A percentile compares a stretch with the other conserved stretches of the same genome.
Evolutionary conservation across 768 basidiomycete genomes (phyloP).

Genomic region (Leucosporidium scottii): DNA sequence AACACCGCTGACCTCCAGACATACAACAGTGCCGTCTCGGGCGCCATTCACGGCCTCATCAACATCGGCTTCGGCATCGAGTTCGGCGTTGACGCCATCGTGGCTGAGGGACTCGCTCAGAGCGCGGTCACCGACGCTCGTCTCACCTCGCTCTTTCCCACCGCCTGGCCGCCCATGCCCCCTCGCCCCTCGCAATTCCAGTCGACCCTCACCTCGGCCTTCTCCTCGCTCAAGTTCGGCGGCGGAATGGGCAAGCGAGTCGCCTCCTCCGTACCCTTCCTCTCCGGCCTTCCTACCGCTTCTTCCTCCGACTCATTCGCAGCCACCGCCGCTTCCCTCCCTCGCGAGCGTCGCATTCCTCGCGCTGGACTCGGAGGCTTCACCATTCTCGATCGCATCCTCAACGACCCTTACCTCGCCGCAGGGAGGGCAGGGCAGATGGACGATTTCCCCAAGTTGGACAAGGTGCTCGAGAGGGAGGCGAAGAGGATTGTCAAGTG

Average conservation of each 20-base stretch:
- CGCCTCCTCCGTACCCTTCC: slow-evolving; percentile 1
- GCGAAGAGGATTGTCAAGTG: slow-evolving; percentile 17
- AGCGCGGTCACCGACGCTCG: slow-evolving; percentile 27
- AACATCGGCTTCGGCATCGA: slow-evolving; percentile 38
- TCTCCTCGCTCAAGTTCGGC: slow-evolving; percentile 16
- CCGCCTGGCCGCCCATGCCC: slow-evolving; percentile 28
- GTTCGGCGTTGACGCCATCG: slow-evolving; percentile 33
- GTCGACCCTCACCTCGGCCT: slow-evolving; percentile 23
- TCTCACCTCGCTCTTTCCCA: slow-evolving; percentile 23
- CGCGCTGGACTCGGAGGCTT: slow-evolving; percentile 33
- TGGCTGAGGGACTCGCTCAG: slow-evolving; percentile 37
- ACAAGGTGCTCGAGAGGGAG: slow-evolving; percentile 21
- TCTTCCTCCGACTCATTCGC: slow-evolving; percentile 14
- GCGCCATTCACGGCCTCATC: slow-evolving; percentile 36
- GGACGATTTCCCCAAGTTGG: slow-evolving; percentile 30
- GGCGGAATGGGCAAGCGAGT: not conserved
- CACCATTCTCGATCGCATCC: slow-evolving; percentile 35
- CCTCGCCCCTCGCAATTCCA: slow-evolving; percentile 7
- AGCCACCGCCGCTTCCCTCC: slow-evolving; percentile 12
- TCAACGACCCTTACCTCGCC: slow-evolving; percentile 33
- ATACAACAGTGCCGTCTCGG: slow-evolving; percentile 20
- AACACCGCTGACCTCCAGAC: not conserved
- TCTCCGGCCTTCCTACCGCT: slow-evolving; percentile 10
- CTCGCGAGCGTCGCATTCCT: slow-evolving; percentile 20
- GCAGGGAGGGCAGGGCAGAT: slow-evolving; percentile 25